phyloP scores from a whole-genome alignment of 2,329 filamentous ascomycete species.

The Cladophialophora bantiana region DNA sequence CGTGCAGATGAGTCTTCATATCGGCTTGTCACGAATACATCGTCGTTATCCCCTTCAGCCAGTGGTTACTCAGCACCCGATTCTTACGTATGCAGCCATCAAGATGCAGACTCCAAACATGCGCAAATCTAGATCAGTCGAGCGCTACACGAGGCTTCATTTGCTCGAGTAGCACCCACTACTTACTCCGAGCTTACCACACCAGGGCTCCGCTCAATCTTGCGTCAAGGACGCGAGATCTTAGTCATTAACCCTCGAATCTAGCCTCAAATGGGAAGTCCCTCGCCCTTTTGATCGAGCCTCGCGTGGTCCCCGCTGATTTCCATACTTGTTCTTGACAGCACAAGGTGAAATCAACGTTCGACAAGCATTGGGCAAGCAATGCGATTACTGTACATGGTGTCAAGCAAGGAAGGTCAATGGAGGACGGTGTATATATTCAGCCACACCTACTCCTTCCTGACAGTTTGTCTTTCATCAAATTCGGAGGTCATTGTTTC shows the following conservation, averaged over 20 bases:
- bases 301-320: background rate
- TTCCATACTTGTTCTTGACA: background rate
- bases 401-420: background rate
- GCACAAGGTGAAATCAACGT: background rate
- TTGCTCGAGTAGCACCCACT: constrained; percentile 1
- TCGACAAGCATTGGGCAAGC: background rate
- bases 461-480: background rate
- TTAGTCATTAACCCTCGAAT: constrained; percentile 14
- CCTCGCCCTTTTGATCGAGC: constrained; percentile 15
- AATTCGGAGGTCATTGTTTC: background rate
- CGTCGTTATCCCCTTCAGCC: constrained; percentile 8
- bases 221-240: background rate
- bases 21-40: background rate
- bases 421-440: constrained; percentile 4
- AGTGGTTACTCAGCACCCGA: constrained; percentile 16
- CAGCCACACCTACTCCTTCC: background rate
- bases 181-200: constrained; percentile 17
- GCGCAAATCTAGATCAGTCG: constrained; percentile 16
- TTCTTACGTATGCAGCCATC: constrained; percentile 22
- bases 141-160: constrained; percentile 16
- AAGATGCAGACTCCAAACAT: background rate
- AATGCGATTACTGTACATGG: constrained; percentile 8
- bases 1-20: background rate
- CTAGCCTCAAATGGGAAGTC: constrained; percentile 12
- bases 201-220: constrained; percentile 6